These are phyloP conservation scores for Petasospora rhodanensis DNA, from an alignment of 1,139 yeast genomes.

Conservation along the genomic window DNA sequence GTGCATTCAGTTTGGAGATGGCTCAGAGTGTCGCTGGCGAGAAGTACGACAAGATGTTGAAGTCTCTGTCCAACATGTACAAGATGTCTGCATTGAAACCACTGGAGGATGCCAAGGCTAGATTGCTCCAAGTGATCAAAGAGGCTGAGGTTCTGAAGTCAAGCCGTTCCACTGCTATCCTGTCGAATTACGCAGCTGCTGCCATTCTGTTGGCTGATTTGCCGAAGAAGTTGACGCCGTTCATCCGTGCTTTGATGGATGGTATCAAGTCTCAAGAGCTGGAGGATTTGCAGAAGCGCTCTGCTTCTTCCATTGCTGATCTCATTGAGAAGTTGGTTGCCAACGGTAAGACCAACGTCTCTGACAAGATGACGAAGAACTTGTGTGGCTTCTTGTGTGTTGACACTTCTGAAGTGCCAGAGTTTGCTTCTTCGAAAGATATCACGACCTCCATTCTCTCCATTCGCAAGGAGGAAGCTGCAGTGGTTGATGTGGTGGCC, in stretches of 20 bases:
- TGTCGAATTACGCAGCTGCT: constrained; percentile 76
- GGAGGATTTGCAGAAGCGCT: constrained; percentile 58
- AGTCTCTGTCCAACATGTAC: constrained; percentile 62
- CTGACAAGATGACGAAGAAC: constrained; percentile 85
- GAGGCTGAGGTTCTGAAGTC: constrained; percentile 58
- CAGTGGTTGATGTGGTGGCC: constrained; percentile 61
- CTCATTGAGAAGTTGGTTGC: constrained; percentile 56
- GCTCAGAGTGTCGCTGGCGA: constrained; percentile 71
- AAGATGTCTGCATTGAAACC: constrained; percentile 71
- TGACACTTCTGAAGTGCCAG: constrained; percentile 95
- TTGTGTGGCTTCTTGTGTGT: constrained; percentile 92
- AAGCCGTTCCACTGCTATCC: constrained; percentile 57
- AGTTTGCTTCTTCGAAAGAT: constrained; percentile 64
- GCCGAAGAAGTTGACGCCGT: constrained; percentile 84
- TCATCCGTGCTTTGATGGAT: constrained; percentile 90
- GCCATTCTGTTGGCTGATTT: constrained; percentile 51
- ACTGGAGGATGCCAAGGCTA: constrained; percentile 72
- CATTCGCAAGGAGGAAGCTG: constrained; percentile 73
- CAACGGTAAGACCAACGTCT: constrained; percentile 62
- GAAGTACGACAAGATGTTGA: constrained; percentile 61
- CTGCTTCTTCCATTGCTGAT: constrained; percentile 65
- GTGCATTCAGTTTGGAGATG: constrained; percentile 76
- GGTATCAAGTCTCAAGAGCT: constrained; percentile 77
- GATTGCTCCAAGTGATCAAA: constrained; percentile 60
- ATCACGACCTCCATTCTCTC: constrained; percentile 62